These are phyloP conservation scores for Zygotorulaspora chibaensis DNA, from an alignment of 805 yeast genomes.

Conservation along the genomic window DNA sequence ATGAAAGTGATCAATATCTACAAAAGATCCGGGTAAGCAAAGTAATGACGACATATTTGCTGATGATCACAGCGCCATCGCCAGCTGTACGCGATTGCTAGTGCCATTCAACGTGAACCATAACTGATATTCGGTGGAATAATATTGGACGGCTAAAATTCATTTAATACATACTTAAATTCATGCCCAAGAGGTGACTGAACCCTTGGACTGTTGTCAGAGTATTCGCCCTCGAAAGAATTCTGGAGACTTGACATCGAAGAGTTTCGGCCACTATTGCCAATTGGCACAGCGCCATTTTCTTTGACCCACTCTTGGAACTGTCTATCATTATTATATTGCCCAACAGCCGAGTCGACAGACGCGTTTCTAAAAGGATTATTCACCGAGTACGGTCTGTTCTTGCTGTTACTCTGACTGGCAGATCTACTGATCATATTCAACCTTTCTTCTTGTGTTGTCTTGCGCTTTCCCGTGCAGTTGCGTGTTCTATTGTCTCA, in stretches of 20 bases:
- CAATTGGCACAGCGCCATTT: constrained; percentile 17
- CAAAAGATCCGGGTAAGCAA: no score
- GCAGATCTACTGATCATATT: constrained; percentile 21
- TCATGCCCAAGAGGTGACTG: constrained; percentile 35
- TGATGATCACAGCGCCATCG: not conserved
- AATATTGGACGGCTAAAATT: not conserved
- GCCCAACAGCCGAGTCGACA: constrained; percentile 26
- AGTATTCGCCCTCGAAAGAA: constrained; percentile 38
- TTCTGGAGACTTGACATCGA: constrained; percentile 42
- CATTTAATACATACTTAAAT: constrained; percentile 13
- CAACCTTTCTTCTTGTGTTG: not conserved
- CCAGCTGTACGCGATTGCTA: no score
- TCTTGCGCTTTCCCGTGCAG: not conserved
- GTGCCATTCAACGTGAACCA: no score
- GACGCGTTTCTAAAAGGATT: constrained; percentile 58
- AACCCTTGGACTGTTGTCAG: constrained; percentile 25
- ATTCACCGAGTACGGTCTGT: constrained; percentile 52
- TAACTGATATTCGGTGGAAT: not conserved
- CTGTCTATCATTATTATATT: constrained; percentile 33
- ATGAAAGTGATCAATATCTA: not conserved
- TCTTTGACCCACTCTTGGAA: constrained; percentile 55
- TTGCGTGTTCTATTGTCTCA: not conserved
- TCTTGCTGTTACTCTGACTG: constrained; percentile 19
- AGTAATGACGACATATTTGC: no score
- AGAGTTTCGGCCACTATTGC: constrained; percentile 26